Percentiles rank a stretch among this genome's conserved stretches.
phyloP scores from a whole-genome alignment of 805 yeast species.

The Starmerella cellae region DNA sequence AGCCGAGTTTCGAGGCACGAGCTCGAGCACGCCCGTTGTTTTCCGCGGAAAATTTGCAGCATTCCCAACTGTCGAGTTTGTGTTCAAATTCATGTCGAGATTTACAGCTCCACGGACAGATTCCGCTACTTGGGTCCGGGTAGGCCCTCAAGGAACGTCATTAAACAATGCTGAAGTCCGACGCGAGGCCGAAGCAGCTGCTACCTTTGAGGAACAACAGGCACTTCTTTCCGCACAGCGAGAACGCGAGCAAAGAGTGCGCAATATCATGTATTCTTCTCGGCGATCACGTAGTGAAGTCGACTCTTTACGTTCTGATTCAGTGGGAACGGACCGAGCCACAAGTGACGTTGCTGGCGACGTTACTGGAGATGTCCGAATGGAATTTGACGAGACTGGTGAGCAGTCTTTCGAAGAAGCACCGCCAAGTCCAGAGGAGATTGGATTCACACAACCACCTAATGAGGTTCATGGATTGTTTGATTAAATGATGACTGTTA shows the following conservation, averaged over 20 bases:
- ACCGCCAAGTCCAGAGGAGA: conserved; percentile 2
- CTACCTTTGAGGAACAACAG: not conserved
- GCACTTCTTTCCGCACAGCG: not conserved
- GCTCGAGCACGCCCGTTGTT: conserved; percentile 9
- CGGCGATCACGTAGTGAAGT: no score
- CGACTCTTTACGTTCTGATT: no score
- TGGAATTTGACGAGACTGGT: not conserved
- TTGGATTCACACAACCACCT: conserved; percentile 13
- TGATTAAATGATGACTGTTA: conserved; percentile 3
- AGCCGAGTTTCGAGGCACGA: conserved; percentile 8
- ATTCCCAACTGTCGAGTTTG: conserved; percentile 7
- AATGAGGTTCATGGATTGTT: conserved; percentile 11
- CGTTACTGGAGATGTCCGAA: no score
- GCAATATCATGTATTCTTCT: not conserved
- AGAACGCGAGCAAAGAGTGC: not conserved
- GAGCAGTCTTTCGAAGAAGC: no score
- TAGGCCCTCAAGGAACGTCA: conserved; percentile 1
- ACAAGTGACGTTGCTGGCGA: no score
- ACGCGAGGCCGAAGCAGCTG: not conserved
- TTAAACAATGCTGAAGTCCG: not conserved
- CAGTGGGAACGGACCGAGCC: no score
- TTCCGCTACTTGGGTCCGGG: conserved; percentile 5
- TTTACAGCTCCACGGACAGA: conserved; percentile 3
- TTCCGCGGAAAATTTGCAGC: conserved; percentile 5
- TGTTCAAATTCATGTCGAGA: conserved; percentile 13